phyloP scores from a whole-genome alignment of 2,329 filamentous ascomycete species.

The Elsinoe batatas region DNA sequence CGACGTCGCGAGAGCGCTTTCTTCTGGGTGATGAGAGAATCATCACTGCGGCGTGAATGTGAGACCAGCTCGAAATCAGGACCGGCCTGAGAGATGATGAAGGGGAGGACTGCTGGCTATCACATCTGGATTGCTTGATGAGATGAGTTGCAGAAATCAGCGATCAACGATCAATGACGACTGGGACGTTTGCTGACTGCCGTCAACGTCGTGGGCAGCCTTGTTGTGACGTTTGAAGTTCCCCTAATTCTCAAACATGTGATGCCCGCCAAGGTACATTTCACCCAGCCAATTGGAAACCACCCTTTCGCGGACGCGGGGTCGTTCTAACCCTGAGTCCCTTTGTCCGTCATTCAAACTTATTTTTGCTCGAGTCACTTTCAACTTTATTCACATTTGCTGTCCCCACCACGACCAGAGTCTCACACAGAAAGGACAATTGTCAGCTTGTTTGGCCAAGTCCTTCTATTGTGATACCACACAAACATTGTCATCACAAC shows the following conservation, averaged over 20 bases:
- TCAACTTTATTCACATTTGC: background rate
- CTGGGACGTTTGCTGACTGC: background rate
- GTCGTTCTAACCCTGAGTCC: slow-evolving; percentile 2
- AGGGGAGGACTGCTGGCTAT: background rate
- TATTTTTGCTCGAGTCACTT: slow-evolving; percentile 5
- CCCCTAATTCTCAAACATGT: background rate
- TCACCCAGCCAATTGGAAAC: background rate
- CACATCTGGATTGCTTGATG: slow-evolving; percentile 6
- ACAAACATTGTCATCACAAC: background rate
- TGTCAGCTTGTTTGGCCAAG: background rate
- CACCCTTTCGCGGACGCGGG: background rate
- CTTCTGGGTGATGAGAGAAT: slow-evolving; percentile 5
- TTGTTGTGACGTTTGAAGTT: background rate
- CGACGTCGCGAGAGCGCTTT: slow-evolving; percentile 11
- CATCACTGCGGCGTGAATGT: slow-evolving; percentile 7
- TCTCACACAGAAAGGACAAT: background rate
- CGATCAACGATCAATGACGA: background rate
- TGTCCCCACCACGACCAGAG: background rate
- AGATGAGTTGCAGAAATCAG: background rate
- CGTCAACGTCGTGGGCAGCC: background rate
- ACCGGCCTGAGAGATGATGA: slow-evolving; percentile 5
- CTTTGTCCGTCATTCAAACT: background rate
- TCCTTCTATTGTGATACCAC: background rate
- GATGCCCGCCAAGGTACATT: background rate
- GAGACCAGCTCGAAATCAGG: slow-evolving; percentile 12